These are phyloP conservation scores for Kodamaea lidongshanica DNA, from an alignment of 805 yeast genomes.

Conservation along the genomic window DNA sequence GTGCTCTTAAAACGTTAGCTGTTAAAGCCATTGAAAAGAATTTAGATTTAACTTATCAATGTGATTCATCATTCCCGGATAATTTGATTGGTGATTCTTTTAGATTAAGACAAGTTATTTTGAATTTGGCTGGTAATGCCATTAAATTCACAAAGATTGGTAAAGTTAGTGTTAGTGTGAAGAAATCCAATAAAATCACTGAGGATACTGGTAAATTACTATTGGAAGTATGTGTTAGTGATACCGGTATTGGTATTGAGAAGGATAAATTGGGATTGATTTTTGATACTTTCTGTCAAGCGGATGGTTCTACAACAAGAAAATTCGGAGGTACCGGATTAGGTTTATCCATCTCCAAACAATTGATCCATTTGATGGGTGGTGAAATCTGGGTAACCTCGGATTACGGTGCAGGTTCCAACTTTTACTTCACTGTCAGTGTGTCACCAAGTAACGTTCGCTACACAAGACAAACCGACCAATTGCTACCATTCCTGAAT, in stretches of 20 bases:
- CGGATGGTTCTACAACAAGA: conserved; percentile 89
- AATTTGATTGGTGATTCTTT: conserved; percentile 83
- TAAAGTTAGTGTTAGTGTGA: conserved; percentile 70
- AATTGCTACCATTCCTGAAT: conserved; percentile 61
- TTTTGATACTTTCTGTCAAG: conserved; percentile 87
- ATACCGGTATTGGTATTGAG: conserved; percentile 87
- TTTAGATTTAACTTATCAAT: conserved; percentile 69
- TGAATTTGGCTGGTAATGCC: conserved; percentile 84
- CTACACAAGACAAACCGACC: conserved; percentile 59
- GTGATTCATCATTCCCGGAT: conserved; percentile 84
- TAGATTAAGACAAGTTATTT: conserved; percentile 78
- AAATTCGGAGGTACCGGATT: conserved; percentile 92
- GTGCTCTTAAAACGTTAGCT: conserved; percentile 82
- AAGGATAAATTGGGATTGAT: conserved; percentile 78
- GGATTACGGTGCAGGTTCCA: conserved; percentile 72
- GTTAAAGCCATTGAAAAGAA: conserved; percentile 87
- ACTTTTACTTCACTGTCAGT: conserved; percentile 73
- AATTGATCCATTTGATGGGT: conserved; percentile 84
- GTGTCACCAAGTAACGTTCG: conserved; percentile 67
- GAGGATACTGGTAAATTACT: conserved; percentile 39
- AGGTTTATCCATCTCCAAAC: conserved; percentile 82
- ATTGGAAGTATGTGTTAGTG: conserved; percentile 80
- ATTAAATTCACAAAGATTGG: conserved; percentile 82
- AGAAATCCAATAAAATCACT: conserved; percentile 38
- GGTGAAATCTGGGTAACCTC: conserved; percentile 92